A percentile compares a stretch with the other conserved stretches of the same genome.
Conservation (phyloP, 202 grass and related monocot species). For the Cymbopogon flexuosus region DNA sequence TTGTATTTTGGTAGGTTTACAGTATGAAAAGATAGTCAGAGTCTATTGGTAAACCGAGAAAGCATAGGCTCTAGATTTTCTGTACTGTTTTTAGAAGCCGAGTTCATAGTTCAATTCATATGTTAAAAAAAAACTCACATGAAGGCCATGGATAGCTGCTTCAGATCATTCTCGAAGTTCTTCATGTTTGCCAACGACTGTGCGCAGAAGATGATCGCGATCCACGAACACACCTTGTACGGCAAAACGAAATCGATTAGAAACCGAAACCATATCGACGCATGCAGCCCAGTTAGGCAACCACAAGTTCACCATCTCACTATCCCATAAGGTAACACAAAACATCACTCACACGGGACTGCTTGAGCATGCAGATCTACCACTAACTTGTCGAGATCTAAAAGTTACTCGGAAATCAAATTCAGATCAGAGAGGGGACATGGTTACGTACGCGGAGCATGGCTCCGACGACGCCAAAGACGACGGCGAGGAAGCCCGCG, state of each 20-base stretch:
- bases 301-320: background rate
- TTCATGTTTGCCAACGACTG: constrained; percentile 95
- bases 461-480: constrained; percentile 79
- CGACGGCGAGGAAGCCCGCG: constrained; percentile 81
- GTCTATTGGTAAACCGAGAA: background rate
- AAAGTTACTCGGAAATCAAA: background rate
- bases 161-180: constrained; percentile 93
- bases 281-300: background rate
- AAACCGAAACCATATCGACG: background rate
- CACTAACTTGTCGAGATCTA: constrained; percentile 18
- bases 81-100: background rate
- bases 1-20: background rate
- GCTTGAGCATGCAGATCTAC: constrained; percentile 4
- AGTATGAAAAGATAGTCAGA: background rate
- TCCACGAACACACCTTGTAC: constrained; percentile 95
- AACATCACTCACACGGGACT: background rate
- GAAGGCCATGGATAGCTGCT: constrained; percentile 97
- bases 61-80: background rate
- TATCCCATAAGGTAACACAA: background rate
- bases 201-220: constrained; percentile 94
- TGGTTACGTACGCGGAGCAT: constrained; percentile 65
- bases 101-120: constrained; percentile 4
- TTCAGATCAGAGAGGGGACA: background rate
- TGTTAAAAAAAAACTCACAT: constrained; percentile 56
- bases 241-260: constrained; percentile 35